Conservation (phyloP, 1,284 basidiomycete genomes). For the Ceratobasidium sp. region DNA sequence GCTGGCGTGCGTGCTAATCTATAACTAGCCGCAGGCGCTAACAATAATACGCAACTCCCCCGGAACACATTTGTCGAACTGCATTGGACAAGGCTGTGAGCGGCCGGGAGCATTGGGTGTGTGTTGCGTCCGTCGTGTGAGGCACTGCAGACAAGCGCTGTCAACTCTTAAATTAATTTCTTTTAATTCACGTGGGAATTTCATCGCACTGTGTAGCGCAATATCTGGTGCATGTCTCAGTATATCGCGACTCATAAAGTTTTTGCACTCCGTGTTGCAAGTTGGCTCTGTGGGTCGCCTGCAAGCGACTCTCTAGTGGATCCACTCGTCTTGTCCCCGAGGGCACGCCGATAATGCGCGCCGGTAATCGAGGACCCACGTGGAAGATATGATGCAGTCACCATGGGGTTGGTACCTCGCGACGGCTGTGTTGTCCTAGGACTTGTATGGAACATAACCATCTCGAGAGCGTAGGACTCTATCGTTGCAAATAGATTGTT, state of each 20-base stretch:
- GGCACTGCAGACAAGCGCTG: neutral
- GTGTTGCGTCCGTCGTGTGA: conserved; percentile 1
- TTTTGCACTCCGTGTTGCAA: neutral
- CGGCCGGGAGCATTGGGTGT: neutral
- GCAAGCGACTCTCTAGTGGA: neutral
- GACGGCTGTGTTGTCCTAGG: conserved; percentile 38
- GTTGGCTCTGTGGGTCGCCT: neutral
- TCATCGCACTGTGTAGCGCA: neutral
- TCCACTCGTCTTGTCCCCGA: neutral
- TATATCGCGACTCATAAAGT: neutral
- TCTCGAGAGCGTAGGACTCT: neutral
- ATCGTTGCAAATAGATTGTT: neutral
- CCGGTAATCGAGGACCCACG: conserved; percentile 21
- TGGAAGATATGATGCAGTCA: conserved; percentile 16
- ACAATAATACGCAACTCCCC: neutral
- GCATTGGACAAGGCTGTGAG: neutral
- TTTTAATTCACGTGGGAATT: conserved; percentile 8
- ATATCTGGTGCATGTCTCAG: conserved; percentile 5
- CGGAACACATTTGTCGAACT: neutral
- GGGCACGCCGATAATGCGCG: neutral
- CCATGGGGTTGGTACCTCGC: conserved; percentile 34
- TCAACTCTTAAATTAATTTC: neutral
- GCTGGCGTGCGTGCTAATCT: neutral
- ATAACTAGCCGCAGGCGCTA: neutral
- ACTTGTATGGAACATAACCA: neutral